phyloP scores from a whole-genome alignment of 2,329 filamentous ascomycete genomes.

The Shiraia bambusicola region DNA sequence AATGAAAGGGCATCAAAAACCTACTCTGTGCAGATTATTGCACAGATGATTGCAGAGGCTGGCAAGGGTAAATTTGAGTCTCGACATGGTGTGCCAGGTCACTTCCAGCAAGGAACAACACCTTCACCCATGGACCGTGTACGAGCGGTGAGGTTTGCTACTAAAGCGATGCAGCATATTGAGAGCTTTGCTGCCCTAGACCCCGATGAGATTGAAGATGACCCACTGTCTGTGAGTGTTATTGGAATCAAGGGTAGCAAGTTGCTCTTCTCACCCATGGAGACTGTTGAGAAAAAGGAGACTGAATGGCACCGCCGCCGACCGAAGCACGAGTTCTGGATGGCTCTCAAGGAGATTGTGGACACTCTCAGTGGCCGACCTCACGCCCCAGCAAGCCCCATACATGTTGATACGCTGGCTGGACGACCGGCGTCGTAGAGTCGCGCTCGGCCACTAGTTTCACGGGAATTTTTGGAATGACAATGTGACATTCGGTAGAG shows the following conservation, averaged over 20 bases:
- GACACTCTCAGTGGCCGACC: conserved; percentile 73
- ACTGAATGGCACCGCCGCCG: conserved; percentile 93
- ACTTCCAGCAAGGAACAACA: conserved; percentile 47
- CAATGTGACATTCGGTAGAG: not conserved
- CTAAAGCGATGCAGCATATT: conserved; percentile 91
- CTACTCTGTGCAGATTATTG: conserved; percentile 90
- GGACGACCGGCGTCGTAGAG: conserved; percentile 16
- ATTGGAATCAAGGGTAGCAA: conserved; percentile 91
- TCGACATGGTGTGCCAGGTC: conserved; percentile 64
- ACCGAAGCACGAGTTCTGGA: conserved; percentile 84
- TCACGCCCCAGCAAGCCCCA: conserved; percentile 19
- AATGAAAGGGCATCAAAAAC: conserved; percentile 91
- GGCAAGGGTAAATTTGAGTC: conserved; percentile 90
- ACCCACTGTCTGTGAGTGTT: conserved; percentile 73
- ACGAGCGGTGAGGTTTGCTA: conserved; percentile 84
- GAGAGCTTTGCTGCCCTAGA: conserved; percentile 70
- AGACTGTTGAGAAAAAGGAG: conserved; percentile 73
- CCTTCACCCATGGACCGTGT: conserved; percentile 96
- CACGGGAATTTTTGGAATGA: not conserved
- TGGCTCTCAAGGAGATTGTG: conserved; percentile 74
- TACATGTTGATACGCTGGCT: conserved; percentile 22
- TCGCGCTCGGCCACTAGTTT: not conserved
- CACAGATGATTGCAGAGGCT: conserved; percentile 93
- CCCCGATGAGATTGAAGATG: conserved; percentile 67
- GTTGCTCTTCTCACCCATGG: conserved; percentile 84